Conservation (phyloP, 805 yeast species). For the Kluyveromyces starmeri region DNA sequence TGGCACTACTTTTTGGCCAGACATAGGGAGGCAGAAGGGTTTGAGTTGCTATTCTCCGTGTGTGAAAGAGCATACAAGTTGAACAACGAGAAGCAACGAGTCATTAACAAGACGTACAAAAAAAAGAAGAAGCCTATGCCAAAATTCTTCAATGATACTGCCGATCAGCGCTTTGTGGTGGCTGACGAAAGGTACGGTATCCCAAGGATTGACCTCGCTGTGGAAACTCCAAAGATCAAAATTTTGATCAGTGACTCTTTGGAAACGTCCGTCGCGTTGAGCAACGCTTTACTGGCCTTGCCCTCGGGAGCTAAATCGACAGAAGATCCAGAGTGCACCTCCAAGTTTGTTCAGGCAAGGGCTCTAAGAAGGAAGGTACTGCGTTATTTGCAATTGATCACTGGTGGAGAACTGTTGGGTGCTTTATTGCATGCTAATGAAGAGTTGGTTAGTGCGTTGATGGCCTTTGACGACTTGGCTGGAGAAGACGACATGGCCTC, state of each 20-base stretch:
- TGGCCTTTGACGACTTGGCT: slow-evolving; percentile 51
- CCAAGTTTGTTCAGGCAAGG: slow-evolving; percentile 66
- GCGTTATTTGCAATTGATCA: slow-evolving; percentile 73
- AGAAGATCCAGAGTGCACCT: slow-evolving; percentile 53
- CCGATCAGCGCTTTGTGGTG: slow-evolving; percentile 33
- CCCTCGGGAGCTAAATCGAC: slow-evolving; percentile 45
- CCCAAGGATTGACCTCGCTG: slow-evolving; percentile 57
- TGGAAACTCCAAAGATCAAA: slow-evolving; percentile 67
- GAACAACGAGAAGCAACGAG: slow-evolving; percentile 12
- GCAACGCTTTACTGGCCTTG: slow-evolving; percentile 45
- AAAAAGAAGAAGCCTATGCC: slow-evolving; percentile 1
- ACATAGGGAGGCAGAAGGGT: slow-evolving; percentile 39
- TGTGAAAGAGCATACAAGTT: slow-evolving; percentile 4
- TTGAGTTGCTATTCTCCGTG: slow-evolving; percentile 19
- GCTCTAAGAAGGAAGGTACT: slow-evolving; percentile 68
- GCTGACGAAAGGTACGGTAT: slow-evolving; percentile 38
- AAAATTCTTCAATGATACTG: slow-evolving; percentile 44
- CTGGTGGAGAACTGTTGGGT: slow-evolving; percentile 83
- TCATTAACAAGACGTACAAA: slow-evolving; percentile 11
- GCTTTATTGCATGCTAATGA: slow-evolving; percentile 84
- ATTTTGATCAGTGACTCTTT: slow-evolving; percentile 65
- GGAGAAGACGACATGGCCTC: slow-evolving; percentile 34
- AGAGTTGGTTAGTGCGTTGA: slow-evolving; percentile 68
- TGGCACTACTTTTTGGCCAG: slow-evolving; percentile 60
- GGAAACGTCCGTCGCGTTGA: slow-evolving; percentile 60